phyloP scores from a whole-genome alignment of 192 early-diverging fungal species.

The Gonapodya sp. region DNA sequence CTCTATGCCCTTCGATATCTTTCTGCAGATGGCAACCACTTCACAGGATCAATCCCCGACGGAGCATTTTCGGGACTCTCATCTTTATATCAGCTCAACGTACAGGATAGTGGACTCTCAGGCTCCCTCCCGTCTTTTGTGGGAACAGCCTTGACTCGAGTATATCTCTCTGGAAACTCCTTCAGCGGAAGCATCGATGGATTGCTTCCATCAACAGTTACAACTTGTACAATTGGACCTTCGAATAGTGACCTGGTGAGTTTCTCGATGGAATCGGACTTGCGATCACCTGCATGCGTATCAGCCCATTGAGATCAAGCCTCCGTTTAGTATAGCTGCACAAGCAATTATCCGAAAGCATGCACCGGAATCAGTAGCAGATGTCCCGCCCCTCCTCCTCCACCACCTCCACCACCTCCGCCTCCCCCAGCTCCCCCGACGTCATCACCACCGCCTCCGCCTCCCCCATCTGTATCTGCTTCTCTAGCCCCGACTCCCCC shows the following conservation, averaged over 20 bases:
- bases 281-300: not conserved
- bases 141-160: not conserved
- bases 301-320: not conserved
- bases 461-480: not conserved
- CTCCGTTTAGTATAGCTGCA: not conserved
- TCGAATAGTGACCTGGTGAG: not conserved
- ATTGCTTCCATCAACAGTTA: not conserved
- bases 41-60: not conserved
- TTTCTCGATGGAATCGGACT: not conserved
- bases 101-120: not conserved
- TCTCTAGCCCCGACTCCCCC: not conserved
- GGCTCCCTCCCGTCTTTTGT: not conserved
- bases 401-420: not conserved
- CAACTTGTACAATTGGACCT: not conserved
- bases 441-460: not conserved
- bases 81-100: not conserved
- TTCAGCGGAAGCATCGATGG: not conserved
- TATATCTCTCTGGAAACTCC: not conserved
- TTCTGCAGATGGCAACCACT: not conserved
- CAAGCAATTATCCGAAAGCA: not conserved
- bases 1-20: not conserved
- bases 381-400: not conserved
- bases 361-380: not conserved
- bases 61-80: not conserved
- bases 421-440: not conserved